Evolutionary conservation across 1,284 basidiomycete species (phyloP).

Genomic region (Ganoderma meredithae): DNA sequence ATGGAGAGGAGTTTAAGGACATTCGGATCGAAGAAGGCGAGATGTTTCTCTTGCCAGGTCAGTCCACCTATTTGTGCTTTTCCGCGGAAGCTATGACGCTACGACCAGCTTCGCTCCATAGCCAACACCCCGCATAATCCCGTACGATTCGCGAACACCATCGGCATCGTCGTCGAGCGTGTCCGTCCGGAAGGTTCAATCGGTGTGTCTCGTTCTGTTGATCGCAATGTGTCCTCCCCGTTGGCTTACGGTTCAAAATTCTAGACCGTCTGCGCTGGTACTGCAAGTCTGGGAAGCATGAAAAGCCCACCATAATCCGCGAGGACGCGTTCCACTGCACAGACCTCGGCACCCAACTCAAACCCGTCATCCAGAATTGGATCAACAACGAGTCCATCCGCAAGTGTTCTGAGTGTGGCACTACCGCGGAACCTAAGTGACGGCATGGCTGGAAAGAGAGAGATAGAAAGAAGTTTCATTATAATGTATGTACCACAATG

Average conservation of each 20-base stretch:
- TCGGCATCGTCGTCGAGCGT: slow-evolving; percentile 96
- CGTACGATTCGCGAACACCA: slow-evolving; percentile 88
- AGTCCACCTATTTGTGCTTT: slow-evolving; percentile 30
- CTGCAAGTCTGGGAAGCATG: slow-evolving; percentile 76
- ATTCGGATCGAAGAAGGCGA: slow-evolving; percentile 93
- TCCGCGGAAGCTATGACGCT: no score
- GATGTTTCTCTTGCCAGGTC: slow-evolving; percentile 95
- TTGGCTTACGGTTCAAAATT: neutral
- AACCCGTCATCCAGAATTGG: slow-evolving; percentile 90
- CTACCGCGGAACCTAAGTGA: slow-evolving; percentile 70
- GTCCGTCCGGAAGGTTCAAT: slow-evolving; percentile 73
- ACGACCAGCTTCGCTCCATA: slow-evolving; percentile 39
- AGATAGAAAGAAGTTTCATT: neutral
- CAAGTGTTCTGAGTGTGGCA: slow-evolving; percentile 75
- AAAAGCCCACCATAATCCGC: slow-evolving; percentile 82
- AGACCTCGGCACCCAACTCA: slow-evolving; percentile 93
- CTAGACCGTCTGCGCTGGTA: slow-evolving; percentile 95
- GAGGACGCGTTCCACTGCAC: slow-evolving; percentile 91
- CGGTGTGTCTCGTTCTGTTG: slow-evolving; percentile 48
- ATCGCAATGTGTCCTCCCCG: neutral
- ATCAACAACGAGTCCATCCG: slow-evolving; percentile 65
- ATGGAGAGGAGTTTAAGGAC: slow-evolving; percentile 88
- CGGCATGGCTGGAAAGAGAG: neutral
- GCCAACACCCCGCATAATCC: slow-evolving; percentile 97
- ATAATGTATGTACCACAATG: slow-evolving; percentile 9